Evolutionary conservation across 2,329 filamentous ascomycete species (phyloP).

Genomic region (Sclerotinia minor): DNA sequence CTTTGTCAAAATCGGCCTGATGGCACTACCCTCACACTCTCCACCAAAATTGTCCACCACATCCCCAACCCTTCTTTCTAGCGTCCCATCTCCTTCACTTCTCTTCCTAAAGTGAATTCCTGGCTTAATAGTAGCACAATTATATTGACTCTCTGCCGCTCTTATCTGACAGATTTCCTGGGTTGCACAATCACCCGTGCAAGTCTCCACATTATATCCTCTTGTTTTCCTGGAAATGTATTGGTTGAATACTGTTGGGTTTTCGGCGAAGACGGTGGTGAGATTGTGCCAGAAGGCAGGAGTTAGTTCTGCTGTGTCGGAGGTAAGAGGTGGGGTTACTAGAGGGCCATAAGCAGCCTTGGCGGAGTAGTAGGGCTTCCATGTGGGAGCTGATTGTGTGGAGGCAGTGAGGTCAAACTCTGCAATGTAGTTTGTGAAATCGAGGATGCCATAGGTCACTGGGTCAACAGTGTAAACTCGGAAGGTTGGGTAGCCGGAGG

Average conservation of each 20-base stretch:
- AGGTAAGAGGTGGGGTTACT: slow-evolving; percentile 46
- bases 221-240: slow-evolving; percentile 52
- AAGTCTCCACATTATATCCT: slow-evolving; percentile 46
- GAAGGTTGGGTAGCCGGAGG: slow-evolving; percentile 42
- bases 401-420: slow-evolving; percentile 38
- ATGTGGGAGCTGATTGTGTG: slow-evolving; percentile 33
- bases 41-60: slow-evolving; percentile 7
- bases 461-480: slow-evolving; percentile 42
- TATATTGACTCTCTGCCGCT: slow-evolving; percentile 54
- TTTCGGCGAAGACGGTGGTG: slow-evolving; percentile 49
- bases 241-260: slow-evolving; percentile 48
- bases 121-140: slow-evolving; percentile 37
- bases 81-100: slow-evolving; percentile 4
- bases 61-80: slow-evolving; percentile 15
- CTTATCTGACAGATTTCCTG: slow-evolving; percentile 54
- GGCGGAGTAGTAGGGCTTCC: slow-evolving; percentile 40
- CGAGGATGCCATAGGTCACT: slow-evolving; percentile 41
- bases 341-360: slow-evolving; percentile 40
- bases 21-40: slow-evolving; percentile 23
- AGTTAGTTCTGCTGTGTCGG: slow-evolving; percentile 49
- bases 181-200: slow-evolving; percentile 47
- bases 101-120: slow-evolving; percentile 27
- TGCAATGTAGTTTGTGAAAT: slow-evolving; percentile 40
- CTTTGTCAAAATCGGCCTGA: slow-evolving; percentile 24
- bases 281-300: slow-evolving; percentile 61